Evolutionary conservation across 352 stramenopile genomes (phyloP), one percentile per base, ranked within the genome.

Genomic region (Phytopythium delawarense): DNA sequence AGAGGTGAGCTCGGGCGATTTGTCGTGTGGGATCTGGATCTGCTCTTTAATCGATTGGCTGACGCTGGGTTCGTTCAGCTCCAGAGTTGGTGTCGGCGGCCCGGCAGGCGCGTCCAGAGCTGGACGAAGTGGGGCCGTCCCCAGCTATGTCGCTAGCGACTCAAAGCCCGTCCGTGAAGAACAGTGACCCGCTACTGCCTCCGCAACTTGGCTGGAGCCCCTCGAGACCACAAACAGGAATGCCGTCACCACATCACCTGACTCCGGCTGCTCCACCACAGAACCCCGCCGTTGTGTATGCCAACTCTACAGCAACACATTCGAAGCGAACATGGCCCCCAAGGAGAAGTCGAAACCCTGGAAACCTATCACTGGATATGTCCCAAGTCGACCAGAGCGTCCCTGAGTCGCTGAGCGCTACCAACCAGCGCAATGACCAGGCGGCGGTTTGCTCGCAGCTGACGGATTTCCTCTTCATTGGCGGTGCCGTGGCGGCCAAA

Each of bases 391-490:
- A 89, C 18, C 74, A 83, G 16, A 52, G 64, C 0, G 66, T 65
- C 13, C 65, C 81, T 11, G 72, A 79, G 18, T 59, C 61, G 12
- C 55, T 60, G 57, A 59, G 30, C 23, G 62, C 40, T 23, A 63
- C 50, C 8, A 63, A 70, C 37, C 78, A 76, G 18, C 73, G 72
- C 0, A 81, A 82, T 42, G 84, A 92, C 52, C 75, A 91, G 46
- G 75, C 78, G 2, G 81, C 74, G 2, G 71, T 87, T 28, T 96
- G 88, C 70, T 96, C 88, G 4, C 78, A 84, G 58, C 59, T 96
- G 7, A 93, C 82, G 8, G 85, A 96, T 37, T 95, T 95, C 50
- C 64, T 97, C n/a, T 97, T 83, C 56, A 90, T 97, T 57, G 86
- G 89, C 35, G 85, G 89, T 16, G 87, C 83, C 8, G 67, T 74